Conservation (phyloP, 306 rosid genomes). For the Rosa rugosa region DNA sequence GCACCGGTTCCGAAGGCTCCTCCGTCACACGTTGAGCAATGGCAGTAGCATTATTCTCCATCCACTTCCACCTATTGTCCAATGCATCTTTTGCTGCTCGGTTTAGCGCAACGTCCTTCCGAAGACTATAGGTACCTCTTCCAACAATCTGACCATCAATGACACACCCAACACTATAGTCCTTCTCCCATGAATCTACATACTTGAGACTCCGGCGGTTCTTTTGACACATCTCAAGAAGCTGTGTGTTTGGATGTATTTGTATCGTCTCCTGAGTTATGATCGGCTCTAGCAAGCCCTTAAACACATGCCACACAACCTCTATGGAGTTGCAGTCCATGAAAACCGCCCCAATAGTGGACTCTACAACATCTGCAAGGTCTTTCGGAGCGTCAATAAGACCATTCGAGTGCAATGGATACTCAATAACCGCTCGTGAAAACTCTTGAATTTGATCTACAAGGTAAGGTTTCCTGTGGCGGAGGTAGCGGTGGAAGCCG, state of each 20-base stretch:
- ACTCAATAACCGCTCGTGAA: slow-evolving; percentile 7
- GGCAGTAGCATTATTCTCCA: background rate
- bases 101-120: slow-evolving; percentile 49
- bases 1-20: background rate
- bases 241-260: slow-evolving; percentile 43
- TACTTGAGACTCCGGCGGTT: slow-evolving; percentile 29
- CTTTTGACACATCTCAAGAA: slow-evolving; percentile 52
- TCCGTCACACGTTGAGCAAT: background rate
- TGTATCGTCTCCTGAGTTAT: slow-evolving; percentile 31
- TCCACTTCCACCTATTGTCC: slow-evolving; percentile 29
- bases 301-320: slow-evolving; percentile 50
- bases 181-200: slow-evolving; percentile 42
- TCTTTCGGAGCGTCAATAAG: slow-evolving; percentile 46
- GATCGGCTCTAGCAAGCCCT: slow-evolving; percentile 45
- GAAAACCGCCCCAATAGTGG: slow-evolving; percentile 50
- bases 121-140: slow-evolving; percentile 22
- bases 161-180: slow-evolving; percentile 20
- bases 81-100: slow-evolving; percentile 63
- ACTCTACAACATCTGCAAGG: slow-evolving; percentile 56
- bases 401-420: slow-evolving; percentile 60
- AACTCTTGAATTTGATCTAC: slow-evolving; percentile 39
- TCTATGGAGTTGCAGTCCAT: slow-evolving; percentile 45
- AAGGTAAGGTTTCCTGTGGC: slow-evolving; percentile 50
- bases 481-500: slow-evolving; percentile 44
- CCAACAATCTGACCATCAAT: slow-evolving; percentile 38